Base-by-base conservation (phyloP, 805 yeast genomes). In the Candida parachauliodes region DNA sequence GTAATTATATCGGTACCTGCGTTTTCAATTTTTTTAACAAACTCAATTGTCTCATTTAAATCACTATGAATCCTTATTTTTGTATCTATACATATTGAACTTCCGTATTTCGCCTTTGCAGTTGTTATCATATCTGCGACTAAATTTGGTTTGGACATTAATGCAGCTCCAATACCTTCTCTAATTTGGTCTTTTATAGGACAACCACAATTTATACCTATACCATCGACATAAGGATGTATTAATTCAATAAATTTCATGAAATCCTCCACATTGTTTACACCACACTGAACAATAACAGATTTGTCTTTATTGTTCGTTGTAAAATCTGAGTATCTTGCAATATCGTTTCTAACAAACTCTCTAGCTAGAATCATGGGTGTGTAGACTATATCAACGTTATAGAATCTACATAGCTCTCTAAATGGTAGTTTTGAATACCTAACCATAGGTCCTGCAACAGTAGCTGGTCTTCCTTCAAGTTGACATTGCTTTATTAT, bases 311-410 rank as follows among this genome's bases (percentile, higher is more conserved):
- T 49, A 3, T 64, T 66, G 58, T 86, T 86, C 0, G 96, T 88
- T 11, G 91, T 72, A 59, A 93, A 88, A 56, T 93, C 98, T 10
- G 88, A 75, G 22, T 76, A 54, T 40, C 98, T 70, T 2, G 98
- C 98, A 37, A 75, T 72, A 15, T 71, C 74, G 57, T 88, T 86
- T 31, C 97, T 69, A 3, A 87, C 95, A 71, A 88, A 93, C 60
- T 93, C 98, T 36, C 98, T 67, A 4, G 98, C 98, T 37, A 93
- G 66, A 28, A 93, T 89, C 98, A 93, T 93, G 8, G 98, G 98
- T 0, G 95, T 78, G 54, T 93, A 89, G 3, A 88, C 94, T 7
- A 91, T 81, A 55, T 88, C 95, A 31, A 81, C 77, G 37, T 75
- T 69, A 56, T 80, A 86, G 26, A 80, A 79, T 22, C 96, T 53